A percentile compares a stretch with the other conserved stretches of the same genome.
Evolutionary conservation across 2,329 filamentous ascomycete genomes (phyloP).

Genomic region (Ophiostoma ips): DNA sequence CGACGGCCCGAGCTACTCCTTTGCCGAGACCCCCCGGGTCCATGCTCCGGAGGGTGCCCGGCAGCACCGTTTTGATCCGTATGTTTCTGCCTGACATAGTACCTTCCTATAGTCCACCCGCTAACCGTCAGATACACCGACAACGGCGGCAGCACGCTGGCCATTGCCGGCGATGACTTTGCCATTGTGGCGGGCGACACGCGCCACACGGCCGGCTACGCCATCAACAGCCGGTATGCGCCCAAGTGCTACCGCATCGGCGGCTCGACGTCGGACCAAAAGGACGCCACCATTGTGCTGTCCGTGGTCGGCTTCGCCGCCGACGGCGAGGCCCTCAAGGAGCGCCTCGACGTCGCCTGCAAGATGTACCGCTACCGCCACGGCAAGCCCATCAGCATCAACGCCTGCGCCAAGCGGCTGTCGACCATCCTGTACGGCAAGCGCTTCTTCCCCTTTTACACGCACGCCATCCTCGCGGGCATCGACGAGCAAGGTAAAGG

Average conservation of each 20-base stretch:
- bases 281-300: constrained; percentile 73
- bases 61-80: constrained; percentile 89
- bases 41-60: constrained; percentile 38
- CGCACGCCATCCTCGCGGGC: constrained; percentile 83
- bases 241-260: constrained; percentile 98
- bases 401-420: constrained; percentile 86
- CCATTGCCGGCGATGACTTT: constrained; percentile 88
- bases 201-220: constrained; percentile 89
- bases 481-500: constrained; percentile 90
- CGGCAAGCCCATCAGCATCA: constrained; percentile 88
- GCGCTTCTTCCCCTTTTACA: constrained; percentile 98
- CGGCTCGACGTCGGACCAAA: constrained; percentile 72
- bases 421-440: constrained; percentile 94
- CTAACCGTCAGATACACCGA: constrained; percentile 69
- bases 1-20: constrained; percentile 57
- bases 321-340: constrained; percentile 85
- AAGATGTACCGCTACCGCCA: constrained; percentile 99
- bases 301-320: constrained; percentile 94
- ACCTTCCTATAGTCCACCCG: background rate
- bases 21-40: constrained; percentile 44
- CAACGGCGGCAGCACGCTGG: constrained; percentile 92
- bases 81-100: constrained; percentile 23
- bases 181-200: constrained; percentile 96
- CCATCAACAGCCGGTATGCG: constrained; percentile 91
- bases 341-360: constrained; percentile 84